Conservation (phyloP, 1,284 basidiomycete species). For the Austroboletus niveus region DNA sequence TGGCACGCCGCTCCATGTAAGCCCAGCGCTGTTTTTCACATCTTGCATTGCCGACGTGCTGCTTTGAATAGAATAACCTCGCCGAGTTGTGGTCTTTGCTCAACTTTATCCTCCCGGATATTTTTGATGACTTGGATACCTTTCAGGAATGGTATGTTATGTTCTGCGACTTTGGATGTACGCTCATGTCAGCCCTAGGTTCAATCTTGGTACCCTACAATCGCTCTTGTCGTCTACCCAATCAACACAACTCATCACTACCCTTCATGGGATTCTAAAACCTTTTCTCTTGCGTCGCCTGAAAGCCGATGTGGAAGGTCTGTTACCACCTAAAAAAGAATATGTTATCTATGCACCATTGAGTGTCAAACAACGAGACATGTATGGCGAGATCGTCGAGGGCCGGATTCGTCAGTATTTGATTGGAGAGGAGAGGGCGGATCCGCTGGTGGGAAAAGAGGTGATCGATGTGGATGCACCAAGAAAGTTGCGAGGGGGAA, state of each 20-base stretch:
- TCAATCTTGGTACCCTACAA: conserved; percentile 68
- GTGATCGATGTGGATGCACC: conserved; percentile 28
- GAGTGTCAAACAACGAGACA: conserved; percentile 75
- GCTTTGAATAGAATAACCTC: conserved; percentile 76
- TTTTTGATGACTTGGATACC: conserved; percentile 87
- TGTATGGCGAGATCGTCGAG: conserved; percentile 79
- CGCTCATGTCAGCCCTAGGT: conserved; percentile 44
- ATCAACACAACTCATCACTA: conserved; percentile 68
- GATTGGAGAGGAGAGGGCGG: conserved; percentile 41
- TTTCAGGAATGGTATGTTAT: conserved; percentile 86
- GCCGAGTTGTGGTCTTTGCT: conserved; percentile 93
- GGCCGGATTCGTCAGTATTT: conserved; percentile 68
- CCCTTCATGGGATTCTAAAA: conserved; percentile 88
- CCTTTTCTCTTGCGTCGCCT: conserved; percentile 93
- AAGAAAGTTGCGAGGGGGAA: conserved; percentile 34
- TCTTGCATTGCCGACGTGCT: neutral
- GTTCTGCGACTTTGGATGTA: neutral
- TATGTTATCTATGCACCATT: conserved; percentile 93
- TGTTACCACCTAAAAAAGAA: conserved; percentile 90
- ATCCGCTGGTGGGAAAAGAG: conserved; percentile 18
- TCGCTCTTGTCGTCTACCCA: conserved; percentile 57
- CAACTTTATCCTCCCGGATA: conserved; percentile 91
- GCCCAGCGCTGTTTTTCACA: conserved; percentile 26
- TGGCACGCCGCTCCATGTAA: conserved; percentile 88
- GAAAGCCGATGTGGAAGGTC: conserved; percentile 87